Percentiles rank a stretch among this genome's conserved stretches.
Conservation (phyloP, 306 rosid genomes). For the Pueraria montana region DNA sequence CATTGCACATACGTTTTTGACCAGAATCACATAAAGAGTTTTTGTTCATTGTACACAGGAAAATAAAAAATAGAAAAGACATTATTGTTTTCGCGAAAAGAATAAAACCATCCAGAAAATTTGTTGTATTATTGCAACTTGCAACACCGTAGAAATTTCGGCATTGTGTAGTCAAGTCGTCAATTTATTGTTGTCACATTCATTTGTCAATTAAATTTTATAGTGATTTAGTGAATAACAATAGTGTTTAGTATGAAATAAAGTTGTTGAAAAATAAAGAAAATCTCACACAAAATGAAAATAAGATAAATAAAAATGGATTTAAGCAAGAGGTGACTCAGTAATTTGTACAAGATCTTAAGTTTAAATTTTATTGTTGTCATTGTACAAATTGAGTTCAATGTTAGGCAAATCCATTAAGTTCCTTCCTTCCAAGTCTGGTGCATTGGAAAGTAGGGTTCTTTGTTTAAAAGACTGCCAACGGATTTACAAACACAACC, state of each 20-base stretch:
- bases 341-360: too few relatives aligned
- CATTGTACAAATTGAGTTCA: too few relatives aligned
- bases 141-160: conserved; percentile 3
- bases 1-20: conserved; percentile 6
- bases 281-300: not conserved
- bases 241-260: not conserved
- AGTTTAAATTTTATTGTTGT: too few relatives aligned
- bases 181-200: conserved; percentile 40
- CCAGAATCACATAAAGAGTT: conserved; percentile 27
- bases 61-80: not conserved
- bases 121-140: conserved; percentile 35
- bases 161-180: conserved; percentile 36
- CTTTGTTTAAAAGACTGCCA: not conserved
- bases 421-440: not conserved
- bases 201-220: conserved; percentile 13
- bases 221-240: not conserved
- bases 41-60: not conserved
- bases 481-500: not conserved
- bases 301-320: not conserved
- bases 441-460: not conserved
- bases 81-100: not conserved
- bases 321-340: too few relatives aligned
- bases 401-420: too few relatives aligned
- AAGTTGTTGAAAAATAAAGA: not conserved
- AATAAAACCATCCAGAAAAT: conserved; percentile 10